phyloP scores from a whole-genome alignment of 2,329 filamentous ascomycete genomes.

The Hymenoscyphus repandus region DNA sequence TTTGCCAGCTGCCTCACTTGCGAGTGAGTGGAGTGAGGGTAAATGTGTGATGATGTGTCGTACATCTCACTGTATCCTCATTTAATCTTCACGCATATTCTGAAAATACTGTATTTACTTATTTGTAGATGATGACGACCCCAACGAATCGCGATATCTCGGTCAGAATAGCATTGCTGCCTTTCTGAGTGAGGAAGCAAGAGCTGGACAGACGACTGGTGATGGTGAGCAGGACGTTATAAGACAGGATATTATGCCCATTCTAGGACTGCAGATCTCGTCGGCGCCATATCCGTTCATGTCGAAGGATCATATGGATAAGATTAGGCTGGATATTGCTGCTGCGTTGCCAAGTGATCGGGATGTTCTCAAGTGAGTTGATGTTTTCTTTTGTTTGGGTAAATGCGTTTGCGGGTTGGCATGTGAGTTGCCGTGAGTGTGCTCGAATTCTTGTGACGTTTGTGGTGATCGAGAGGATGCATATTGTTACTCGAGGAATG shows the following conservation, averaged over 20 bases:
- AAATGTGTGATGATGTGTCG: too few species aligned
- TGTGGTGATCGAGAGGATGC: too few species aligned
- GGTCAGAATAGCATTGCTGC: conserved; percentile 65
- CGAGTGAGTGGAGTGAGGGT: not conserved
- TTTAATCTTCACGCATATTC: too few species aligned
- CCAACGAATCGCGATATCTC: conserved; percentile 53
- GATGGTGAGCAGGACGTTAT: conserved; percentile 44
- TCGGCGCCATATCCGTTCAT: conserved; percentile 59
- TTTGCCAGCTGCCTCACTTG: not conserved
- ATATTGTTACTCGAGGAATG: not conserved
- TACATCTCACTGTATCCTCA: too few species aligned
- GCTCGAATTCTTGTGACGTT: too few species aligned
- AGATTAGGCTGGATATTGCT: conserved; percentile 54
- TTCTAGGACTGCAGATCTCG: conserved; percentile 60
- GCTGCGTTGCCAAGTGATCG: conserved; percentile 58
- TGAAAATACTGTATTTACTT: conserved; percentile 1
- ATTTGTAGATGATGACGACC: conserved; percentile 45
- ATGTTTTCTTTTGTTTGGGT: not conserved
- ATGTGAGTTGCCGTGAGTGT: not conserved
- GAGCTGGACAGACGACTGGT: conserved; percentile 42
- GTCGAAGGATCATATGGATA: conserved; percentile 57
- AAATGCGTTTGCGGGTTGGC: not conserved
- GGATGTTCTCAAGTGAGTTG: conserved; percentile 59
- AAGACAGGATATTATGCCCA: conserved; percentile 60
- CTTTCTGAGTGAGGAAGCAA: conserved; percentile 55